phyloP scores from a whole-genome alignment of 495 filamentous ascomycete genomes.

The Bacidia gigantensis region DNA sequence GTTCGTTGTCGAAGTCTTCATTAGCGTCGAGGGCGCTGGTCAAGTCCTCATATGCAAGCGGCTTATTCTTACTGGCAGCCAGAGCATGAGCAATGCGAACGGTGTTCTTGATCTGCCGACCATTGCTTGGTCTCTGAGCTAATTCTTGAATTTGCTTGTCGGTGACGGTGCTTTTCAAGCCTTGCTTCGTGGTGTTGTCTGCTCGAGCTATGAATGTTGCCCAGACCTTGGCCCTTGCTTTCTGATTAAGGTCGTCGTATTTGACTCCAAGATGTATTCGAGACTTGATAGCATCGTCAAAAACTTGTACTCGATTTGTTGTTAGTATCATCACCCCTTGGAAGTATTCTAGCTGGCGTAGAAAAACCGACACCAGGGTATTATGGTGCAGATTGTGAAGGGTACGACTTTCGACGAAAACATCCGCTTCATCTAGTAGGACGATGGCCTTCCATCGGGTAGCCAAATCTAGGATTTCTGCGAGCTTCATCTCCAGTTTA shows the following conservation, averaged over 20 bases:
- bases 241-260: slow-evolving; percentile 13
- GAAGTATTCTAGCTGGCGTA: slow-evolving; percentile 43
- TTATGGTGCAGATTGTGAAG: slow-evolving; percentile 28
- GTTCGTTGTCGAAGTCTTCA: slow-evolving; percentile 16
- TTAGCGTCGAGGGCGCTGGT: slow-evolving; percentile 13
- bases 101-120: slow-evolving; percentile 16
- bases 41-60: slow-evolving; percentile 14
- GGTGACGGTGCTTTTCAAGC: slow-evolving; percentile 3
- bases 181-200: slow-evolving; percentile 6
- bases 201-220: slow-evolving; percentile 12
- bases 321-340: slow-evolving; percentile 45
- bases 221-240: slow-evolving; percentile 16
- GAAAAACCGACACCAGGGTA: slow-evolving; percentile 37
- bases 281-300: slow-evolving; percentile 40
- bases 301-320: slow-evolving; percentile 34
- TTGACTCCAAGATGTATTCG: slow-evolving; percentile 33
- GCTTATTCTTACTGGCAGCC: slow-evolving; percentile 8
- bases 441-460: slow-evolving; percentile 27
- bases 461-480: slow-evolving; percentile 16
- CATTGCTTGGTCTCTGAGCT: slow-evolving; percentile 13
- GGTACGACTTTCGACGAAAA: slow-evolving; percentile 30
- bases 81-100: slow-evolving; percentile 17
- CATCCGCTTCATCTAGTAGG: slow-evolving; percentile 35
- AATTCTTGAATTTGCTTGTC: slow-evolving; percentile 7
- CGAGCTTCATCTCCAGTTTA: slow-evolving; percentile 13